Evolutionary conservation across 2,329 filamentous ascomycete genomes (phyloP).

Genomic region (Pyrenophora teres): DNA sequence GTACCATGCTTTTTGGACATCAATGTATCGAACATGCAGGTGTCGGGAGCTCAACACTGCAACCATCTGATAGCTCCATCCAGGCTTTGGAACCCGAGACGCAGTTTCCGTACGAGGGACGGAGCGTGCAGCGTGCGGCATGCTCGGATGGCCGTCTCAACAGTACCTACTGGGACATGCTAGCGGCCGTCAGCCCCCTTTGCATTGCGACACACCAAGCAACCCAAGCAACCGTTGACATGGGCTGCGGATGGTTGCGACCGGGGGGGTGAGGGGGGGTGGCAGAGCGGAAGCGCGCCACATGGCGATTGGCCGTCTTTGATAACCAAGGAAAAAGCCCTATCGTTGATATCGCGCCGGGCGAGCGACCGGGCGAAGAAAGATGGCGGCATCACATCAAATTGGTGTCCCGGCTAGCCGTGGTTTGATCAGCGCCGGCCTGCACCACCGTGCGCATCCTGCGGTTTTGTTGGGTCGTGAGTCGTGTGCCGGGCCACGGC

Average conservation of each 20-base stretch:
- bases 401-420: constrained; percentile 26
- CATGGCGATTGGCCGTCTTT: constrained; percentile 27
- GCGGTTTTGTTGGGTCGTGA: constrained; percentile 30
- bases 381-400: constrained; percentile 21
- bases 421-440: constrained; percentile 39
- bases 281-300: constrained; percentile 28
- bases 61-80: too few relatives aligned
- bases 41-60: not conserved
- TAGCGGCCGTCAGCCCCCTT: constrained; percentile 31
- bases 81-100: too few relatives aligned
- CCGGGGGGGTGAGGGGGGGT: constrained; percentile 30
- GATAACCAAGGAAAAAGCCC: constrained; percentile 15
- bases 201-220: constrained; percentile 29
- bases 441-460: constrained; percentile 6
- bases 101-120: not conserved
- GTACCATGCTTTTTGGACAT: not conserved
- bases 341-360: constrained; percentile 34
- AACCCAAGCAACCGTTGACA: constrained; percentile 30
- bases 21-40: not conserved
- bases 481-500: constrained; percentile 1
- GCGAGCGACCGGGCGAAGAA: constrained; percentile 20
- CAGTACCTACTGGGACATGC: constrained; percentile 23
- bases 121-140: constrained; percentile 19
- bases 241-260: constrained; percentile 14
- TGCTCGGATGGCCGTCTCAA: constrained; percentile 28